Base-by-base conservation (phyloP, 305 asterid species). In the Fraxinus baroniana region DNA sequence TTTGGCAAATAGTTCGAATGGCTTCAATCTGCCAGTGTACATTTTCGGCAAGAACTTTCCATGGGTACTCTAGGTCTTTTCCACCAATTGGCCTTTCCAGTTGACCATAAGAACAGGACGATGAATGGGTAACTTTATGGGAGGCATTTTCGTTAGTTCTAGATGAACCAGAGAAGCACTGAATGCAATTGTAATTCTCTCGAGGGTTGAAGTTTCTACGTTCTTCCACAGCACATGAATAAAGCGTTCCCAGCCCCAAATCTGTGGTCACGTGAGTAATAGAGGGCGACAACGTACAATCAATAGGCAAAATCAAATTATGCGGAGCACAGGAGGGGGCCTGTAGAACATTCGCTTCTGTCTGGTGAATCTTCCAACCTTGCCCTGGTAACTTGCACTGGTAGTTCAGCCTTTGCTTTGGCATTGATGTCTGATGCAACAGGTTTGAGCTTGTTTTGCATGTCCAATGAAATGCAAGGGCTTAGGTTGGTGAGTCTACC, bases 1-100 rank as follows among this genome's bases (percentile, higher is more conserved):
- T 85, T 83, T 66, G 92, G 85, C 92, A 37, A 60, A 94, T 89
- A 35, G 86, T 81, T 83, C 74, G 84, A 83, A 94, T 87, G 78
- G 98, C 98, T 83, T 94, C 94, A 60, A 81, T 85, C 89, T 94
- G 99, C 97, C 98, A 94, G 83, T 83, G 81, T 73, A 93, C 87
- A 80, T 88, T 92, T 86, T 89, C 93, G 35, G 94, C 89, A 78
- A 96, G 91, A 87, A 84, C 87, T 82, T 83, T 87, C 90, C 92
- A 91, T 4, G 91, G 87, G 73, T 87, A 64, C 83, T 89, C 91
- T 35, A 90, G 90, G 79, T 88, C 97, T 82, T 90, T 90, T 30
- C 60, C 26, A 74, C 83, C 78, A 22, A 77, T 68, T 79, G 84
- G 86, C 76, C 87, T 87, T 79, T 84, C 89, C 64, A 78, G 83